phyloP scores from a whole-genome alignment of 2,329 filamentous ascomycete genomes.

The Chaetomiaceae sp. region DNA sequence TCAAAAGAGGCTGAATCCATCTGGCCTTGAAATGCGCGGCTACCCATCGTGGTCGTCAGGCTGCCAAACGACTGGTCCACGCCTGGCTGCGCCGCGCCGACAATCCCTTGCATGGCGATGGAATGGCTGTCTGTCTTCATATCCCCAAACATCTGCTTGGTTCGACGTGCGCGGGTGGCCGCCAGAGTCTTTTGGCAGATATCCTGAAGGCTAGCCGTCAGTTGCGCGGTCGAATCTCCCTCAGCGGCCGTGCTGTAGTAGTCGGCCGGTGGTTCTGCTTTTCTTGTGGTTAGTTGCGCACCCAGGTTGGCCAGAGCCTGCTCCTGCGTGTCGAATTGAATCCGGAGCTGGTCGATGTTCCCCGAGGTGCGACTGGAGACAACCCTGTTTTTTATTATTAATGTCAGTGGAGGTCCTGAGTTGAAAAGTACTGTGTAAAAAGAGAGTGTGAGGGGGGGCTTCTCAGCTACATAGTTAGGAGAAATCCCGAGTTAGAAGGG shows the following conservation, averaged over 20 bases:
- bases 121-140: too few species aligned
- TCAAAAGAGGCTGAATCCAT: constrained; percentile 18
- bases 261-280: constrained; percentile 7
- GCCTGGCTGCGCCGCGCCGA: constrained; percentile 14
- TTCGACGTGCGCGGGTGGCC: constrained; percentile 12
- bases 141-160: constrained; percentile 16
- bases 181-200: constrained; percentile 14
- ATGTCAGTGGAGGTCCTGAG: constrained; percentile 7
- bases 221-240: constrained; percentile 10
- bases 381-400: constrained; percentile 14
- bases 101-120: too few species aligned
- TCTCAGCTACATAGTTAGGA: too few species aligned
- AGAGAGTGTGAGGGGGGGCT: too few species aligned
- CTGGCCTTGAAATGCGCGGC: constrained; percentile 19
- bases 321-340: constrained; percentile 15
- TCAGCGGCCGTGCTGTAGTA: constrained; percentile 1
- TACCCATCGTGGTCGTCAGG: constrained; percentile 2
- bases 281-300: constrained; percentile 9
- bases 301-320: constrained; percentile 13
- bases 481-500: too few species aligned
- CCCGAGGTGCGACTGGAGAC: constrained; percentile 8
- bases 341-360: constrained; percentile 13
- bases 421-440: too few species aligned
- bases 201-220: constrained; percentile 9
- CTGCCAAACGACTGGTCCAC: constrained; percentile 16